These are phyloP conservation scores for Clavispora carvajalis DNA, from an alignment of 805 yeast genomes.

Conservation along the genomic window DNA sequence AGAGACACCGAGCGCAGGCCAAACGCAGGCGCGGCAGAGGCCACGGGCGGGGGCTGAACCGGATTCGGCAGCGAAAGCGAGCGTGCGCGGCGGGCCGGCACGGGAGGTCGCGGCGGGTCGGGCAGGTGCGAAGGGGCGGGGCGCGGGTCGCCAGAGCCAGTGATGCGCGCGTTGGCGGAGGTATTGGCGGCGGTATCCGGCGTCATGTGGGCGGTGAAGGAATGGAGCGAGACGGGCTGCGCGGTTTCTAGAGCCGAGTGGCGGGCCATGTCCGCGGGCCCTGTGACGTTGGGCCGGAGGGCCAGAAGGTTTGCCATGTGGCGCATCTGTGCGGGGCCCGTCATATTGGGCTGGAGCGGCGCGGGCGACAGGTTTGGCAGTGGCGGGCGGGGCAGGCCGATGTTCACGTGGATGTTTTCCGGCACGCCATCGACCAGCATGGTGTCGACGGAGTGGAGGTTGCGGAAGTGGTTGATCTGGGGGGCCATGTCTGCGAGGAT, in stretches of 20 bases:
- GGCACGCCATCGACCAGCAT: constrained; percentile 71
- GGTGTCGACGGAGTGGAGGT: constrained; percentile 69
- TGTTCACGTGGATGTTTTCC: constrained; percentile 41
- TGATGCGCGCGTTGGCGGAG: constrained; percentile 25
- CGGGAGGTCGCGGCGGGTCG: constrained; percentile 29
- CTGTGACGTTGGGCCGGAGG: constrained; percentile 25
- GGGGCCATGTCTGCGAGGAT: constrained; percentile 71
- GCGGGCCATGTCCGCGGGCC: constrained; percentile 30
- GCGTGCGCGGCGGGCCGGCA: constrained; percentile 34
- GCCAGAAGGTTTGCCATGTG: constrained; percentile 2
- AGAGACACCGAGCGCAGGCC: constrained; percentile 1
- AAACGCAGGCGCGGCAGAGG: background rate
- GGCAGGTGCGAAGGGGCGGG: too few relatives aligned
- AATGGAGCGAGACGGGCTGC: constrained; percentile 32
- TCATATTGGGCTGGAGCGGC: constrained; percentile 38
- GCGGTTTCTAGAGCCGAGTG: constrained; percentile 19
- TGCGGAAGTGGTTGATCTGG: constrained; percentile 61
- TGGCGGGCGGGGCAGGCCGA: constrained; percentile 9
- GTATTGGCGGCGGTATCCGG: constrained; percentile 33
- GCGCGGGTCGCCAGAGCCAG: constrained; percentile 3
- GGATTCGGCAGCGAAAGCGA: constrained; percentile 27
- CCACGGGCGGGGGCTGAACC: background rate
- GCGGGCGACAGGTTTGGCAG: constrained; percentile 13
- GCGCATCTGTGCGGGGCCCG: constrained; percentile 41
- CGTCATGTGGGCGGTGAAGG: constrained; percentile 40